Evolutionary conservation across 2,329 filamentous ascomycete species (phyloP).

Genomic region (Escovopsis sp.): DNA sequence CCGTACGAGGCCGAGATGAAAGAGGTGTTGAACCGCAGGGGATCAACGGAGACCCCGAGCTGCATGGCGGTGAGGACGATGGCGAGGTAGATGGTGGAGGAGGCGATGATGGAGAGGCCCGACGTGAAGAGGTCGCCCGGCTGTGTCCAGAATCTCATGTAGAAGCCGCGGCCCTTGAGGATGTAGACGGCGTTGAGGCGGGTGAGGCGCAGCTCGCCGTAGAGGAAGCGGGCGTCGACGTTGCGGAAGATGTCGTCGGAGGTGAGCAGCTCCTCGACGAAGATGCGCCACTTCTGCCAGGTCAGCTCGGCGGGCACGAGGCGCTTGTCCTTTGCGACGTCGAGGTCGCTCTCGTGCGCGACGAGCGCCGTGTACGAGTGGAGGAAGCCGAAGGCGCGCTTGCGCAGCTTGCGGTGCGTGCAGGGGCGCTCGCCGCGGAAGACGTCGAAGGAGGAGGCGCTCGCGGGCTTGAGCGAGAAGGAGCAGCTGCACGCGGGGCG

Average conservation of each 20-base stretch:
- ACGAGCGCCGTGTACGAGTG: slow-evolving; percentile 3
- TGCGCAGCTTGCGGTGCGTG: neutral
- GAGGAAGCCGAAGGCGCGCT: slow-evolving; percentile 1
- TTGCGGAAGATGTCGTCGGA: neutral
- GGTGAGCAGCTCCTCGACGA: neutral
- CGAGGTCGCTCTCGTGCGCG: slow-evolving; percentile 2
- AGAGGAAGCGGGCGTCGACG: slow-evolving; percentile 3
- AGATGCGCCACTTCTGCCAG: slow-evolving; percentile 1
- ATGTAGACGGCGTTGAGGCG: slow-evolving; percentile 1
- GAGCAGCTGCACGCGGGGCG: neutral
- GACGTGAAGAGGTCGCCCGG: slow-evolving; percentile 7
- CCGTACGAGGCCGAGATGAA: slow-evolving; percentile 29
- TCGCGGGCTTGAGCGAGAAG: neutral
- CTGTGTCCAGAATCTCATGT: neutral
- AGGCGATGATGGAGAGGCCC: slow-evolving; percentile 25
- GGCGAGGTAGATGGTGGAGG: slow-evolving; percentile 24
- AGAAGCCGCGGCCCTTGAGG: neutral
- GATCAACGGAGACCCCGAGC: slow-evolving; percentile 22
- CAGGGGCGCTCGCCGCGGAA: neutral
- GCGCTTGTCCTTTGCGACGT: neutral
- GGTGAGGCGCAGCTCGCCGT: slow-evolving; percentile 3
- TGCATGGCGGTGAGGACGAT: slow-evolving; percentile 32
- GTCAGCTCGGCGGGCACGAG: neutral
- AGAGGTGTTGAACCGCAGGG: slow-evolving; percentile 13
- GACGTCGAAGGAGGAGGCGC: neutral